phyloP scores from a whole-genome alignment of 805 yeast genomes.

The Saccharomycopsis guyanensis region DNA sequence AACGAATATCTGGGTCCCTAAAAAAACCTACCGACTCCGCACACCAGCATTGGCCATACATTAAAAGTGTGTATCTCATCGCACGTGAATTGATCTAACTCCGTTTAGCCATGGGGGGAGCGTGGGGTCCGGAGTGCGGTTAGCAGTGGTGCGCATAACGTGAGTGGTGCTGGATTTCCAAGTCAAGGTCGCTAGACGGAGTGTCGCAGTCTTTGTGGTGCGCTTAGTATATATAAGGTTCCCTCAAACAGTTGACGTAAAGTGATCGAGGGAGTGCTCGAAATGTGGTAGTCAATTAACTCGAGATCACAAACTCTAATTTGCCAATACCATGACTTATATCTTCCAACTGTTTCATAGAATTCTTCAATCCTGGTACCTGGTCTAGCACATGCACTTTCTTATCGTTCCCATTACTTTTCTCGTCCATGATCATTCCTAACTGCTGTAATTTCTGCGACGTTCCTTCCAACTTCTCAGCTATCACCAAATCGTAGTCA shows the following conservation, averaged over 20 bases:
- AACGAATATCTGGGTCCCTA: no score
- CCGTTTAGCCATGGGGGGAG: no score
- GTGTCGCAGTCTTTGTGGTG: no score
- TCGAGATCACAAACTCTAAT: background rate
- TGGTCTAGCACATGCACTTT: constrained; percentile 3
- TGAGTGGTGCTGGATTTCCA: no score
- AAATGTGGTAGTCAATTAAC: no score
- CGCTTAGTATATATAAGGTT: no score
- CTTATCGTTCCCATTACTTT: background rate
- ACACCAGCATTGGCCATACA: no score
- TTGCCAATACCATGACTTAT: background rate
- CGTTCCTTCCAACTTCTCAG: background rate
- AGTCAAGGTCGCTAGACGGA: no score
- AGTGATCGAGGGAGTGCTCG: no score
- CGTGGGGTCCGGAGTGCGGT: background rate
- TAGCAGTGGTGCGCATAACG: no score
- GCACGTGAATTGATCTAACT: background rate
- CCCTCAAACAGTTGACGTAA: no score
- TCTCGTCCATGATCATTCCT: constrained; percentile 4
- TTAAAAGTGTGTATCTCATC: background rate
- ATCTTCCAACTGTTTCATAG: background rate
- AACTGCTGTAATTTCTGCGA: constrained; percentile 3
- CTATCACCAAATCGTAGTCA: constrained; percentile 3
- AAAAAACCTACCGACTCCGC: no score
- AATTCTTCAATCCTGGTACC: background rate